Percentiles rank a stretch among this genome's conserved stretches.
Evolutionary conservation across 2,329 filamentous ascomycete genomes (phyloP).

Genomic region (Aspergillus sp.): DNA sequence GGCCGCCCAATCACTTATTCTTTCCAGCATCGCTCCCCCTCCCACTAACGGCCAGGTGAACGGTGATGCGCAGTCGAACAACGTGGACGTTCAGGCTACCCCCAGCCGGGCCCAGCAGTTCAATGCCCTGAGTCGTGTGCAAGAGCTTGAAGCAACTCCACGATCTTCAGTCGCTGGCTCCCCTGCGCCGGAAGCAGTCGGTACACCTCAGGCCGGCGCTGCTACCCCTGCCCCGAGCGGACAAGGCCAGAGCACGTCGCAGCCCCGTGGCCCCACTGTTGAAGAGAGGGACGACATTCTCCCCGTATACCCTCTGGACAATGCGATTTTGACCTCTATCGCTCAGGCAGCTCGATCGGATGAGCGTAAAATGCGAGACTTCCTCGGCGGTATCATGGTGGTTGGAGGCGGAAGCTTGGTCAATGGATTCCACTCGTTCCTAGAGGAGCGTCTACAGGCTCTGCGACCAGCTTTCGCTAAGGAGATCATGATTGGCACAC

Average conservation of each 20-base stretch:
- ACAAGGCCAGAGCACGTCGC: slow-evolving; percentile 33
- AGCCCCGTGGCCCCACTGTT: slow-evolving; percentile 48
- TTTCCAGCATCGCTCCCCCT: slow-evolving; percentile 53
- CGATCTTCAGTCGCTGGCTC: slow-evolving; percentile 84
- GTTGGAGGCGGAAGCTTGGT: slow-evolving; percentile 83
- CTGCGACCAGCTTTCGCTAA: slow-evolving; percentile 64
- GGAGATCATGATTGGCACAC: slow-evolving; percentile 66
- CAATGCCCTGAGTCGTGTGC: slow-evolving; percentile 68
- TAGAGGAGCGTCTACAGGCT: slow-evolving; percentile 79
- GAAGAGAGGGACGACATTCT: slow-evolving; percentile 75
- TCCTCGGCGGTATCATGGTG: slow-evolving; percentile 87
- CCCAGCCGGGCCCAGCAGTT: slow-evolving; percentile 61
- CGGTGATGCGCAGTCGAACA: slow-evolving; percentile 40
- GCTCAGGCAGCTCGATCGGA: slow-evolving; percentile 83
- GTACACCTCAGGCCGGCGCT: slow-evolving; percentile 62
- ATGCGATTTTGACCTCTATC: slow-evolving; percentile 87
- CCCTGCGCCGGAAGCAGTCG: slow-evolving; percentile 74
- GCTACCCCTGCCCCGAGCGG: slow-evolving; percentile 44
- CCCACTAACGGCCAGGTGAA: slow-evolving; percentile 32
- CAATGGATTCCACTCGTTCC: slow-evolving; percentile 73
- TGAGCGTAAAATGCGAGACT: slow-evolving; percentile 89
- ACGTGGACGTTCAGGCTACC: slow-evolving; percentile 42
- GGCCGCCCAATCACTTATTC: slow-evolving; percentile 72
- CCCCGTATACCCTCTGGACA: slow-evolving; percentile 80
- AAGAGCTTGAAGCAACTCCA: slow-evolving; percentile 74